A percentile compares a stretch with the other conserved stretches of the same genome.
Evolutionary conservation across 192 early-diverging fungal species (phyloP).

Genomic region (Neocallimastix lanati): DNA sequence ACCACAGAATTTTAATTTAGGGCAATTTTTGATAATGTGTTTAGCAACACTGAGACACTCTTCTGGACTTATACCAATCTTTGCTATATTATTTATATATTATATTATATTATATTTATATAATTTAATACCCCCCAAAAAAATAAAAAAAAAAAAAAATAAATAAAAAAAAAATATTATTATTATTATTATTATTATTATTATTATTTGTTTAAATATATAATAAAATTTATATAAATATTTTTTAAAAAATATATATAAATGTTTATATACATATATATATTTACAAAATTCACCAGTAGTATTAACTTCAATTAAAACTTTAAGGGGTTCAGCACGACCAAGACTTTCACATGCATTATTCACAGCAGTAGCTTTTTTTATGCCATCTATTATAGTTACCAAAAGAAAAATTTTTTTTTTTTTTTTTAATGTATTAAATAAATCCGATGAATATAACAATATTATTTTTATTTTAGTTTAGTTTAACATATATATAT

Average conservation of each 20-base stretch:
- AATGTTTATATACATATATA: no score
- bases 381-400: conserved; percentile 56
- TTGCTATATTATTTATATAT: conserved; percentile 22
- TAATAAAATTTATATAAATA: no score
- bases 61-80: conserved; percentile 49
- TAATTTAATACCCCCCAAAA: no score
- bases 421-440: not conserved
- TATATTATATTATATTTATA: not conserved
- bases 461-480: no score
- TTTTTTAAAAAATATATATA: no score
- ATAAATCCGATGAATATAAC: no score
- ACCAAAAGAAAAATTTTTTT: no score
- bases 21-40: conserved; percentile 45
- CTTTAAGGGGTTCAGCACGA: conserved; percentile 33
- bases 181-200: no score
- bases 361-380: conserved; percentile 66
- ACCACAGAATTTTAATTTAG: conserved; percentile 52
- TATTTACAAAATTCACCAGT: conserved; percentile 44
- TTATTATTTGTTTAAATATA: no score
- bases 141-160: no score
- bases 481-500: not conserved
- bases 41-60: conserved; percentile 33
- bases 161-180: no score
- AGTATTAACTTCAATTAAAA: conserved; percentile 93
- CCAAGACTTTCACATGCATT: conserved; percentile 43